Conservation (phyloP, 345 rosid species). For the Moricandia moricandioides region DNA sequence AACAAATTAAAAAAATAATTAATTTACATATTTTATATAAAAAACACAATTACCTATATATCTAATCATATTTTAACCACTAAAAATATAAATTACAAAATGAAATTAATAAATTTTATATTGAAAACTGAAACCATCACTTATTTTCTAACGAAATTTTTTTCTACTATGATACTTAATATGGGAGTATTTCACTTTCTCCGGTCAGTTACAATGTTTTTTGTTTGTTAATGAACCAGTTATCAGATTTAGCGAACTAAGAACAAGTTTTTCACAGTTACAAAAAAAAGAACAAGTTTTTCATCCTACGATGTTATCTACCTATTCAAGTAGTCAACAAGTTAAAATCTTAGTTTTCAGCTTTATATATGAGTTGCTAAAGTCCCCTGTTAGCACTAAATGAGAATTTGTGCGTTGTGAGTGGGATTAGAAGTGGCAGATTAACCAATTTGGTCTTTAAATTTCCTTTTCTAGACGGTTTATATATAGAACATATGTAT, state of each 20-base stretch:
- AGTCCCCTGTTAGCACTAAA: background rate
- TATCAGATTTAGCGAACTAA: background rate
- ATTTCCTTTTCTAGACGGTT: background rate
- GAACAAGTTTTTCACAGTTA: background rate
- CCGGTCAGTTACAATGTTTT: background rate
- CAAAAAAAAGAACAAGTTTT: background rate
- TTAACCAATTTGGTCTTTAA: background rate
- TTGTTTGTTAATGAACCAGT: background rate
- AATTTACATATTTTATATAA: no score
- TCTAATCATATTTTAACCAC: no score
- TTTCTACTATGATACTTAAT: no score
- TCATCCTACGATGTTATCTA: background rate
- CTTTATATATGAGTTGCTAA: background rate
- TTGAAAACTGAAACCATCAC: no score
- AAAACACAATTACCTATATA: no score
- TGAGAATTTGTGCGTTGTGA: background rate
- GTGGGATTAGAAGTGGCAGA: background rate
- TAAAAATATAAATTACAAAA: no score
- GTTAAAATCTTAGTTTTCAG: background rate
- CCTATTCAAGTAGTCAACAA: background rate
- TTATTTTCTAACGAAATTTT: no score
- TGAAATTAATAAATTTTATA: no score
- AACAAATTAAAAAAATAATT: no score
- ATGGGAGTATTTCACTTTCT: no score
- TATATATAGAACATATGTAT: background rate